Evolutionary conservation across 768 basidiomycete species (phyloP).

Genomic region (Gymnopilus junonius): DNA sequence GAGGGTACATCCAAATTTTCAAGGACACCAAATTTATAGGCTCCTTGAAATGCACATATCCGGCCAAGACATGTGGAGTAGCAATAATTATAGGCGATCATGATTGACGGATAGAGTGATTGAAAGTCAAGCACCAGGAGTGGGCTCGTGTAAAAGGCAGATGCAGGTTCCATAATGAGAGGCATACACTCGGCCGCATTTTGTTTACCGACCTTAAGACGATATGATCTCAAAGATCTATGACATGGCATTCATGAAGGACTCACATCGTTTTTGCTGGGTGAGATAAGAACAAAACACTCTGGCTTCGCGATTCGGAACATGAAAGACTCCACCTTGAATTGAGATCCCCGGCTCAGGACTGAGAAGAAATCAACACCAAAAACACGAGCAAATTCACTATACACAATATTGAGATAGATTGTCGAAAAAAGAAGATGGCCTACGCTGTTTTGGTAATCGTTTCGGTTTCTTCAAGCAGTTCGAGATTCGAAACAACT

Average conservation of each 20-base stretch:
- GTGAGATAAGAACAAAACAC: slow-evolving; percentile 88
- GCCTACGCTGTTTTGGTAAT: slow-evolving; percentile 90
- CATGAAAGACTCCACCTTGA: slow-evolving; percentile 99
- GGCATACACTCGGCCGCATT: slow-evolving; percentile 97
- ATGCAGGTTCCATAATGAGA: slow-evolving; percentile 92
- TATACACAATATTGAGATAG: slow-evolving; percentile 32
- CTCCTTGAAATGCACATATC: slow-evolving; percentile 82
- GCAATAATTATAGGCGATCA: slow-evolving; percentile 99
- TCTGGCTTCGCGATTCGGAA: slow-evolving; percentile 97
- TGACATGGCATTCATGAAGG: background rate
- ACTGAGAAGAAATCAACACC: slow-evolving; percentile 98
- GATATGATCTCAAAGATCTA: background rate
- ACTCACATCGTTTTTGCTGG: slow-evolving; percentile 81
- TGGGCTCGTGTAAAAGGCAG: slow-evolving; percentile 92
- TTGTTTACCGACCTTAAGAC: slow-evolving; percentile 83
- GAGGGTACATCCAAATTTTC: slow-evolving; percentile 72
- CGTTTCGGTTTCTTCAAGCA: slow-evolving; percentile 81
- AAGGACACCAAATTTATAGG: slow-evolving; percentile 86
- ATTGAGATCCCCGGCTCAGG: slow-evolving; percentile 93
- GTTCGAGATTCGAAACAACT: slow-evolving; percentile 71
- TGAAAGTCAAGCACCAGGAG: slow-evolving; percentile 96
- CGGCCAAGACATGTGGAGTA: slow-evolving; percentile 97
- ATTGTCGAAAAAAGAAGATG: background rate
- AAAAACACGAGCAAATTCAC: slow-evolving; percentile 97
- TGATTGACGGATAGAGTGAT: slow-evolving; percentile 93